Percentiles rank a stretch among this genome's conserved stretches.
These are phyloP conservation scores for Begonia fuchsioides DNA, from an alignment of 306 rosid species.

Conservation along the genomic window DNA sequence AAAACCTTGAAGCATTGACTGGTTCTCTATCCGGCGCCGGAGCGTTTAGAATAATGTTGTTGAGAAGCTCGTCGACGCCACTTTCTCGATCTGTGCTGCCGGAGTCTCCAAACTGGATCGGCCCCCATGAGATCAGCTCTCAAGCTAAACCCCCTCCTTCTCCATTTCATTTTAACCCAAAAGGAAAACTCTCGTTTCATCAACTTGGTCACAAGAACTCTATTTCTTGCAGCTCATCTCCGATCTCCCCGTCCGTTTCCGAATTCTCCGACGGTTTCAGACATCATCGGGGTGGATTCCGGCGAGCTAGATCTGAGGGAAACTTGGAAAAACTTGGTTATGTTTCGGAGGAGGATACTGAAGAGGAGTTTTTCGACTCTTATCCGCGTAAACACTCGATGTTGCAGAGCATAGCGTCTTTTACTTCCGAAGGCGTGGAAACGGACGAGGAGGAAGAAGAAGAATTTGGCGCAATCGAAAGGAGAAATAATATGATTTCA, in stretches of 20 bases:
- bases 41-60: slow-evolving; percentile 35
- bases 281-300: slow-evolving; percentile 25
- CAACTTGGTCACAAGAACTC: slow-evolving; percentile 19
- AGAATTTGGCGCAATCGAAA: slow-evolving; percentile 7
- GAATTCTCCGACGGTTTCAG: slow-evolving; percentile 18
- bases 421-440: slow-evolving; percentile 20
- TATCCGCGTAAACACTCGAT: slow-evolving; percentile 14
- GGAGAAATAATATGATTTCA: slow-evolving; percentile 3
- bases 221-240: slow-evolving; percentile 50
- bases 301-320: slow-evolving; percentile 78
- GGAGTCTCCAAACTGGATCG: slow-evolving; percentile 25
- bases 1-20: too few species aligned
- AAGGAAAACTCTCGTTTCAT: slow-evolving; percentile 21
- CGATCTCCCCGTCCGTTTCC: slow-evolving; percentile 50
- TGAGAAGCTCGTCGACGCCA: slow-evolving; percentile 85
- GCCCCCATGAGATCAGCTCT: slow-evolving; percentile 25
- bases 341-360: slow-evolving; percentile 19
- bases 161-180: slow-evolving; percentile 10
- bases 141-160: slow-evolving; percentile 23
- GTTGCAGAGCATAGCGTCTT: slow-evolving; percentile 52
- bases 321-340: slow-evolving; percentile 43
- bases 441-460: slow-evolving; percentile 34
- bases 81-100: slow-evolving; percentile 42
- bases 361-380: slow-evolving; percentile 17
- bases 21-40: too few species aligned